Base-by-base conservation (phyloP, 768 basidiomycete species). In the Naganishia kalamii region DNA sequence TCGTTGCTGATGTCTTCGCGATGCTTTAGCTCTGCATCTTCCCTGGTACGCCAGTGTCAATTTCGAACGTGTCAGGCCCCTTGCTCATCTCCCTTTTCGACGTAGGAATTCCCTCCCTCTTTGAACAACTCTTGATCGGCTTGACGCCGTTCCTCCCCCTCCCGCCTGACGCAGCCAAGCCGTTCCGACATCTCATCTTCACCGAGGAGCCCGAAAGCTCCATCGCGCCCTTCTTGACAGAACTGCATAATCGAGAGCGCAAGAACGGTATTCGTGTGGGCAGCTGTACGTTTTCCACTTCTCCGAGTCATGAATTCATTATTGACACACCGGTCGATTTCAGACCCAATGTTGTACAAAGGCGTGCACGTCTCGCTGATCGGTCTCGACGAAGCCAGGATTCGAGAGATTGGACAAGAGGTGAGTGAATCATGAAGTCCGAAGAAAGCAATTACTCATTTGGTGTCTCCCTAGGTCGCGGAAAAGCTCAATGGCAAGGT, bases 201-300 rank as follows among this genome's bases (percentile, higher is more conserved):
- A 94, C 93, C 5, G 80, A 82, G 89, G 69, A 85, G 41, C 83
- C 89, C 0, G 93, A 97, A 80, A 90, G 89, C 1, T 84, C 85
- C n/a, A 87, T 87, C 48, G 85, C 93, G 17, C 92, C 93, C 0
- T 96, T 87, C 78, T 82, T 97, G 27, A 88, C 89, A 0, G 80
- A 83, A 11, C 82, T 98, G 0, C 87, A 89, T 73, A 82, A 83
- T 41, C 85, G 88, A n/a, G 84, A 91, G 2, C 84, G 83, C 72
- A 79, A 82, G 2, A 87, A 89, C 51, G 88, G 86, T 12, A 85
- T 98, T 51, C 86, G 89, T 74, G 83, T 93, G 21, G 88, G 92
- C 44, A 60, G 49, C 37, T 57, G 54, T 57, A n/a, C 4, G 51
- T 35, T 10, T 4, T n/a, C 11, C 50, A 6, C 19, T 33, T 15